Evolutionary conservation across 768 basidiomycete species (phyloP).

Genomic region (Coprinopsis marcescibilis): DNA sequence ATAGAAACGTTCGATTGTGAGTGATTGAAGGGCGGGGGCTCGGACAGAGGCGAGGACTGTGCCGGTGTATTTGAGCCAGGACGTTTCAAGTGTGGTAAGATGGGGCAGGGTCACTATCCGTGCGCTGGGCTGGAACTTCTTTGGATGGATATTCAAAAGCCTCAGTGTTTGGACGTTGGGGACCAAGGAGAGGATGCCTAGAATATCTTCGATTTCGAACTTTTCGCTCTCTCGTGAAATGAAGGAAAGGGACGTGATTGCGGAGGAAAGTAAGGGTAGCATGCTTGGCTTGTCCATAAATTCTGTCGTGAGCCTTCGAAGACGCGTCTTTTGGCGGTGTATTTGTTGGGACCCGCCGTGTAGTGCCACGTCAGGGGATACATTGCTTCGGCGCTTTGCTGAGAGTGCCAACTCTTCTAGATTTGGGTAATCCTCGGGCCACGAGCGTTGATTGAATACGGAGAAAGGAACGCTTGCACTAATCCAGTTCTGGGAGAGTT

Average conservation of each 20-base stretch:
- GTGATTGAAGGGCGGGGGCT: slow-evolving; percentile 19
- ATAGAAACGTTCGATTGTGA: slow-evolving; percentile 13
- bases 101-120: slow-evolving; percentile 11
- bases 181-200: slow-evolving; percentile 10
- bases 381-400: background rate
- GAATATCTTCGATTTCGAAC: background rate
- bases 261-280: slow-evolving; percentile 22
- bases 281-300: slow-evolving; percentile 5
- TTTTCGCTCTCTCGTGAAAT: background rate
- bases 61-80: slow-evolving; percentile 10
- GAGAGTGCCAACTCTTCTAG: slow-evolving; percentile 19
- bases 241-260: slow-evolving; percentile 19
- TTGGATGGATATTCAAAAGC: background rate
- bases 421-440: slow-evolving; percentile 15
- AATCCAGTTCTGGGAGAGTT: slow-evolving; percentile 24
- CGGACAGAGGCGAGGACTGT: slow-evolving; percentile 18
- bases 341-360: background rate
- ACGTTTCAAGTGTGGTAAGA: slow-evolving; percentile 19
- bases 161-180: slow-evolving; percentile 8
- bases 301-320: background rate
- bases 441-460: slow-evolving; percentile 15
- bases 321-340: background rate
- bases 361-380: too few species aligned
- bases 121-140: background rate
- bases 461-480: slow-evolving; percentile 17